A percentile compares a stretch with the other conserved stretches of the same genome.
These are phyloP conservation scores for Pseudocercospora vitis DNA, from an alignment of 2,329 filamentous ascomycete species.

Conservation along the genomic window DNA sequence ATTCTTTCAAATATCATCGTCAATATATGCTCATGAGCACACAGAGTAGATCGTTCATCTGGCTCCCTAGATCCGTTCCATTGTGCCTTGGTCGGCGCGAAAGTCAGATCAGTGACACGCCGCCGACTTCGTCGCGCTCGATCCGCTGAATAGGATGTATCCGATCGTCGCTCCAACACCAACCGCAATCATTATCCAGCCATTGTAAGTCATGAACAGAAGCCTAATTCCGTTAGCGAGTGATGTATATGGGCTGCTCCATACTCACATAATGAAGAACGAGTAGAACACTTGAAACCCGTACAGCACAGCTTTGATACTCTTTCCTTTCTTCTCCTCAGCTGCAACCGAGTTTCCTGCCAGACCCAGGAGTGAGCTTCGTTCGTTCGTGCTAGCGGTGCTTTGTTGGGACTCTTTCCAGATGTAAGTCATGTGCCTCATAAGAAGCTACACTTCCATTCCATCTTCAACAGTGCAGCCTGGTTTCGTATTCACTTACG, in stretches of 20 bases:
- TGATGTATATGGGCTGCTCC: not conserved
- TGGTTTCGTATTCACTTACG: constrained; percentile 34
- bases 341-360: constrained; percentile 40
- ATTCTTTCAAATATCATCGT: no score
- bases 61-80: not conserved
- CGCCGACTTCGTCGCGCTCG: constrained; percentile 75
- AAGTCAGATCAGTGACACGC: constrained; percentile 72
- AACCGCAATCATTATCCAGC: constrained; percentile 93
- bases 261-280: constrained; percentile 96
- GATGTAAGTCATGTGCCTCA: constrained; percentile 9
- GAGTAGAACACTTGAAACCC: constrained; percentile 96
- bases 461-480: not conserved
- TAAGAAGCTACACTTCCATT: constrained; percentile 11
- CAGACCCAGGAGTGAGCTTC: constrained; percentile 65
- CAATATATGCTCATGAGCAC: no score
- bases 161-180: constrained; percentile 85
- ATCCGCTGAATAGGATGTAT: constrained; percentile 76
- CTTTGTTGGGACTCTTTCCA: constrained; percentile 10
- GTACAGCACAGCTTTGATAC: constrained; percentile 81
- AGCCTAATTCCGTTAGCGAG: constrained; percentile 60
- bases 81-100: not conserved
- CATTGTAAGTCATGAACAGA: constrained; percentile 99
- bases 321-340: constrained; percentile 65
- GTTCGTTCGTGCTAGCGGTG: constrained; percentile 42
- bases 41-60: no score